Evolutionary conservation across 768 basidiomycete species (phyloP).

Genomic region (Cystofilobasidium capitatum): DNA sequence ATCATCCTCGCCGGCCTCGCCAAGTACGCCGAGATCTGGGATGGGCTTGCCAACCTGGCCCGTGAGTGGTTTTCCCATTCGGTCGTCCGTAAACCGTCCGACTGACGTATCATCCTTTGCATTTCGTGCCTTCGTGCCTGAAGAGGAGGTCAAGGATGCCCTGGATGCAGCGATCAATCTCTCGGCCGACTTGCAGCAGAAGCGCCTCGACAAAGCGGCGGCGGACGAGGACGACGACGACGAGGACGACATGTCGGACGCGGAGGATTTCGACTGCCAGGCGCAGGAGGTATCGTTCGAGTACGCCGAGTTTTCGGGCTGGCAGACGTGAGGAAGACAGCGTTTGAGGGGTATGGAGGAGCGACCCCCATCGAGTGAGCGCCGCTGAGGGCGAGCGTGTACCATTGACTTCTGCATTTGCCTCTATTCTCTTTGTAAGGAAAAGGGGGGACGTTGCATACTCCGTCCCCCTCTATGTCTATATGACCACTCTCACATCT

Average conservation of each 20-base stretch:
- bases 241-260: constrained; percentile 1
- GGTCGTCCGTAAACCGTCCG: not conserved
- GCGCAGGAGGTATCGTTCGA: too few relatives aligned
- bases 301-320: too few relatives aligned
- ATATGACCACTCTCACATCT: not conserved
- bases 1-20: constrained; percentile 14
- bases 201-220: not conserved
- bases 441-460: not conserved
- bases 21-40: constrained; percentile 17
- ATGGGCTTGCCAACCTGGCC: constrained; percentile 13
- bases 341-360: too few relatives aligned
- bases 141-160: constrained; percentile 14
- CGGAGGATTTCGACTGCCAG: not conserved
- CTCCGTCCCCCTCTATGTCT: not conserved
- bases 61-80: not conserved
- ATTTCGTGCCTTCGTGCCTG: not conserved
- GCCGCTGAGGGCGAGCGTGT: too few relatives aligned
- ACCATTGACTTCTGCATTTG: too few relatives aligned
- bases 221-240: constrained; percentile 12
- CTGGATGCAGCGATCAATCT: constrained; percentile 11
- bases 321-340: too few relatives aligned
- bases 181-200: constrained; percentile 8
- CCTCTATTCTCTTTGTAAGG: too few relatives aligned
- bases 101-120: not conserved
- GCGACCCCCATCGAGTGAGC: too few relatives aligned